phyloP scores from a whole-genome alignment of 129 eudicot species.

The Tagetes erecta region DNA sequence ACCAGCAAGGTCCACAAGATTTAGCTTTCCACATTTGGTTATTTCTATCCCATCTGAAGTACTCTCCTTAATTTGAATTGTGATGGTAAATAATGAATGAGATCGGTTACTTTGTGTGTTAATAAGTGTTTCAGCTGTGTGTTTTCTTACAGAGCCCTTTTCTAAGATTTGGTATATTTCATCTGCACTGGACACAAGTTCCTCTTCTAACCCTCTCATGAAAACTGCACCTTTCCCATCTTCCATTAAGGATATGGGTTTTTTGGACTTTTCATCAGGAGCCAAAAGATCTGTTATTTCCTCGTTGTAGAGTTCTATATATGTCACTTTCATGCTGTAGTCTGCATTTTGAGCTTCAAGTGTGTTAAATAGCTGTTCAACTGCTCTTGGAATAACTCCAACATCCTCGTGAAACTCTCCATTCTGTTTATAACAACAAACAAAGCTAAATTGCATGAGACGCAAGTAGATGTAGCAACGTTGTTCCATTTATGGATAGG shows the following conservation, averaged over 20 bases:
- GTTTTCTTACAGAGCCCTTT: slow-evolving; percentile 54
- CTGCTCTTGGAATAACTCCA: slow-evolving; percentile 70
- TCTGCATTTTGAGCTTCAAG: slow-evolving; percentile 56
- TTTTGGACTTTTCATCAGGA: slow-evolving; percentile 48
- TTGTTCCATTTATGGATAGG: not conserved
- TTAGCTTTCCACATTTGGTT: slow-evolving; percentile 65
- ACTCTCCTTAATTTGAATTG: slow-evolving; percentile 55
- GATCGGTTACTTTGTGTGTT: slow-evolving; percentile 63
- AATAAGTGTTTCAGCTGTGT: slow-evolving; percentile 58
- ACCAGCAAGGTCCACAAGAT: slow-evolving; percentile 72
- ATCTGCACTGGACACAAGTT: slow-evolving; percentile 55
- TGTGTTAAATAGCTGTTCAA: slow-evolving; percentile 48
- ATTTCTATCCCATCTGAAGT: slow-evolving; percentile 59
- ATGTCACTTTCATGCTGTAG: slow-evolving; percentile 56
- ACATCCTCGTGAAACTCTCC: slow-evolving; percentile 58
- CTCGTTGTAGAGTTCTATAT: slow-evolving; percentile 63
- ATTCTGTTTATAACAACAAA: slow-evolving; percentile 29
- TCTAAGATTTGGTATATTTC: slow-evolving; percentile 54
- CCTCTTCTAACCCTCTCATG: slow-evolving; percentile 67
- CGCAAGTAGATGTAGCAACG: not conserved
- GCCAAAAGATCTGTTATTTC: slow-evolving; percentile 64
- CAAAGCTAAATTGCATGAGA: not conserved
- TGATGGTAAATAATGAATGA: slow-evolving; percentile 59
- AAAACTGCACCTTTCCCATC: slow-evolving; percentile 66
- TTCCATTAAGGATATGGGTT: slow-evolving; percentile 55